Base-by-base conservation (phyloP, 1,284 basidiomycete species). In the Ustilago cynodontis region DNA sequence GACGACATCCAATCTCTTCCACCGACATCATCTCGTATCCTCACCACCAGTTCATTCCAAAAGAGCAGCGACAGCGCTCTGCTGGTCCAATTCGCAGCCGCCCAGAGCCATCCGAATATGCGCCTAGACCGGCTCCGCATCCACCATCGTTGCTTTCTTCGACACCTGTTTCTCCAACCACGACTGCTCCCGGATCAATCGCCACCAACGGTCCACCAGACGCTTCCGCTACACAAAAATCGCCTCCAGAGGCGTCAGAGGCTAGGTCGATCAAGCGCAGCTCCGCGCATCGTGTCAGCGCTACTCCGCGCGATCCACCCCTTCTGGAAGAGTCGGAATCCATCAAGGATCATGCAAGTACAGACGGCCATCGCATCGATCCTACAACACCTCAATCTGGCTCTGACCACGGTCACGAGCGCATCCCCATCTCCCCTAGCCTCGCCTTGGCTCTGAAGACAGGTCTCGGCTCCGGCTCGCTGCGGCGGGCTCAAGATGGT, bases 31-130 rank as follows among this genome's bases (percentile, higher is more conserved):
- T 56, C 22, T 28, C 65, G 2, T 35, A 43, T 22, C 53, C 59
- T 31, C 47, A 67, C 16, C 65, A 58, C 6, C 65, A 37, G 0
- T 67, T 67, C 41, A 61, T 67, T 10, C 65, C 65, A n/a, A 56
- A 57, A 26, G 39, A 53, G 10, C 59, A 61, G n/a, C 59, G 59
- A 16, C 59, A 63, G 33, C 50, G 66, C 3, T 63, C 66, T 10
- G 67, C 52, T 13, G 67, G 61, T 20, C 56, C 61, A 18, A 64
- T 64, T 29, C 56, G 56, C 52, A 59, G 49, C 29, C 57, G 61
- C 39, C 56, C 59, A 28, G 52, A 55, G 13, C 56, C 56, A 6
- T 61, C 59, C 45, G 59, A 67, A 22, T 67, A 67, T 18, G 55
- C n/a, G 1, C 47, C 43, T 10, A 9, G 54, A 35, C 41, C 41